Conservation (phyloP, 192 early-diverging fungal genomes). For the Pecoramyces ruminantium region DNA sequence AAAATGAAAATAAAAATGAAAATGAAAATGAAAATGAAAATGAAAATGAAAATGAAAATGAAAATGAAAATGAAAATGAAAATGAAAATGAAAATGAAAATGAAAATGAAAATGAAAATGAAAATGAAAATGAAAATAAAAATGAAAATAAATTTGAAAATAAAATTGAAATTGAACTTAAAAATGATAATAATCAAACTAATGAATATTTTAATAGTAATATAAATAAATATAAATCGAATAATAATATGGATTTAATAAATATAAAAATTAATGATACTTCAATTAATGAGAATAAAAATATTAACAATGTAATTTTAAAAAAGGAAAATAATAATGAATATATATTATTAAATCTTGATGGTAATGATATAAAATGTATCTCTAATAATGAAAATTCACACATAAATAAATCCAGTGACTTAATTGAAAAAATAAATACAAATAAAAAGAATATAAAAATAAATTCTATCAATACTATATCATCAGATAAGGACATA, state of each 20-base stretch:
- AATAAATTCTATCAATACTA: not conserved
- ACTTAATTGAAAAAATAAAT: too few species aligned
- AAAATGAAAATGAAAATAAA: too few species aligned
- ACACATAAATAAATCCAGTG: too few species aligned
- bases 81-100: too few species aligned
- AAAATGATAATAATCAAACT: not conserved
- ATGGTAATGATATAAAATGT: not conserved
- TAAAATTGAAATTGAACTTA: too few species aligned
- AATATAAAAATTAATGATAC: too few species aligned
- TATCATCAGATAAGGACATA: not conserved
- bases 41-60: not conserved
- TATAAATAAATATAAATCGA: too few species aligned
- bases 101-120: too few species aligned
- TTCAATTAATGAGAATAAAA: not conserved
- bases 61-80: not conserved
- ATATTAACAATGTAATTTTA: not conserved
- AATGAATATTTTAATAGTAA: too few species aligned
- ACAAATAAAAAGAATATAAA: not conserved
- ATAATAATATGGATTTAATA: too few species aligned
- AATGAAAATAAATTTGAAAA: too few species aligned
- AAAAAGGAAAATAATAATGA: not conserved
- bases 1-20: not conserved
- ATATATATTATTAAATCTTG: not conserved
- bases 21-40: too few species aligned
- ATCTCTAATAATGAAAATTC: not conserved